phyloP scores from a whole-genome alignment of 1,284 basidiomycete species.

The Lignosus rhinocerotis region DNA sequence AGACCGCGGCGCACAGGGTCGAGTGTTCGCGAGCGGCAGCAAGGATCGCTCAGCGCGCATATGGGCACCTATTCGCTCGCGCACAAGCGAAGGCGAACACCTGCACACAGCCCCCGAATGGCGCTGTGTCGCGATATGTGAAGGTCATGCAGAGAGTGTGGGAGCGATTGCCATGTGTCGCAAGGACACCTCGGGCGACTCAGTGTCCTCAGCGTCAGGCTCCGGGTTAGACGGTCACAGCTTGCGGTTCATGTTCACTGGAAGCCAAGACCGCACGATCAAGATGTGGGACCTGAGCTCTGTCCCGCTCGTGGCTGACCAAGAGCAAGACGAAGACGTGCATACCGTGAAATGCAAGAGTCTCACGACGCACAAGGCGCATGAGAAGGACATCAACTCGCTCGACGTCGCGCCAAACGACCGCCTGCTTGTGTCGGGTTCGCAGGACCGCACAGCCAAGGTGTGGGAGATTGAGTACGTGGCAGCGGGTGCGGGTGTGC shows the following conservation, averaged over 20 bases:
- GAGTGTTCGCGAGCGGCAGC: conserved; percentile 85
- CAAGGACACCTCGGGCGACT: conserved; percentile 33
- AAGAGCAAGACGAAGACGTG: conserved; percentile 21
- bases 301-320: conserved; percentile 39
- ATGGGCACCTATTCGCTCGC: conserved; percentile 60
- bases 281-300: conserved; percentile 94
- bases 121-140: conserved; percentile 83
- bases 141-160: conserved; percentile 94
- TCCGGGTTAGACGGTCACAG: conserved; percentile 9
- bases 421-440: conserved; percentile 86
- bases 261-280: conserved; percentile 95
- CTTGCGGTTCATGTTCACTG: conserved; percentile 82
- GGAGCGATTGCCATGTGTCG: conserved; percentile 86
- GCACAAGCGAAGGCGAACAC: conserved; percentile 7
- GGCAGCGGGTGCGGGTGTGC: conserved; percentile 43
- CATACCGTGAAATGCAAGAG: conserved; percentile 61
- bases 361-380: conserved; percentile 88
- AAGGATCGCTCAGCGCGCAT: conserved; percentile 90
- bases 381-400: conserved; percentile 99
- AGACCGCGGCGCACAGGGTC: conserved; percentile 66
- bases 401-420: conserved; percentile 94
- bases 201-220: conserved; percentile 16
- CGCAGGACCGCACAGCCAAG: conserved; percentile 95
- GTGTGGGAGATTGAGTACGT: conserved; percentile 79
- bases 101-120: conserved; percentile 52